Evolutionary conservation across 108 stramenopile genomes (phyloP).

Genomic region (Schizochytrium sp.): DNA sequence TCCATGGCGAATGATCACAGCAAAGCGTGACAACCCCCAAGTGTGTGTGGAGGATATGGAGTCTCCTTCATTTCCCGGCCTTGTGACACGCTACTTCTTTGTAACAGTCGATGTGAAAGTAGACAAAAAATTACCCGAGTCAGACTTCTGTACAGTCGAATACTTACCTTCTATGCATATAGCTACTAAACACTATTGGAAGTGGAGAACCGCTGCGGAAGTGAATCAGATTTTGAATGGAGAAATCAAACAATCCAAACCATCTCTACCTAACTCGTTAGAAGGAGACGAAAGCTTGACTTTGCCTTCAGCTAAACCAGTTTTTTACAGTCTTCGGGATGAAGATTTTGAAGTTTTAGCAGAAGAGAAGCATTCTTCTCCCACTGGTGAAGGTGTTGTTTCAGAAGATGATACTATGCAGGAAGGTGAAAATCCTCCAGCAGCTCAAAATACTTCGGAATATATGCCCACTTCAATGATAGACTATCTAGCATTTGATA

Average conservation of each 20-base stretch:
- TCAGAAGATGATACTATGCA: too few relatives aligned
- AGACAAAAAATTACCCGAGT: not conserved
- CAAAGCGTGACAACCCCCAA: not conserved
- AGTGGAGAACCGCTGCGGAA: slow-evolving; percentile 7
- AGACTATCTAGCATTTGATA: not conserved
- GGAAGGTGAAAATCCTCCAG: too few relatives aligned
- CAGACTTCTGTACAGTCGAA: slow-evolving; percentile 17
- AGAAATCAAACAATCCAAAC: not conserved
- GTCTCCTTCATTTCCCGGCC: slow-evolving; percentile 19
- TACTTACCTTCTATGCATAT: slow-evolving; percentile 20
- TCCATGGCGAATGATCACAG: not conserved
- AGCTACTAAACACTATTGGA: slow-evolving; percentile 51
- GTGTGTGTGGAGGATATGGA: slow-evolving; percentile 19
- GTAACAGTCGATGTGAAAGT: slow-evolving; percentile 25
- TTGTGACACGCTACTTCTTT: slow-evolving; percentile 2
- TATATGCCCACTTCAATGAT: not conserved
- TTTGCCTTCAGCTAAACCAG: not conserved
- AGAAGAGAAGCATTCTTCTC: not conserved
- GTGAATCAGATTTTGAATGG: not conserved
- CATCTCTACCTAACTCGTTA: not conserved
- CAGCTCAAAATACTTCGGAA: not conserved
- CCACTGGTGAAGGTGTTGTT: too few relatives aligned
- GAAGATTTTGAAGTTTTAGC: not conserved
- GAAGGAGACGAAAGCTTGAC: not conserved
- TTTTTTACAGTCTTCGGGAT: not conserved